phyloP scores from a whole-genome alignment of 176 grass and related monocot genomes.

The Cenchrus americanus region DNA sequence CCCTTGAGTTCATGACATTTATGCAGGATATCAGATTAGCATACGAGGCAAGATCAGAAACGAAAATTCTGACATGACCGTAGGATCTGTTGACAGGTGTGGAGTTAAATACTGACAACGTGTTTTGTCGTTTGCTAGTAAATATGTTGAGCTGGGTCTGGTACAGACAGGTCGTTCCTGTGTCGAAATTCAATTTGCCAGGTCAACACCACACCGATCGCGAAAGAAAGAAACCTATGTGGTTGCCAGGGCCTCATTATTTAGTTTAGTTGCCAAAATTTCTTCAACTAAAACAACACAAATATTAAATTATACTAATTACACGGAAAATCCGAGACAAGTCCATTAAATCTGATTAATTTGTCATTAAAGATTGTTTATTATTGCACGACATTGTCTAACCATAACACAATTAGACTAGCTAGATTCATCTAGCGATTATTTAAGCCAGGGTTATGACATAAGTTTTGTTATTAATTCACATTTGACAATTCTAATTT shows the following conservation, averaged over 20 bases:
- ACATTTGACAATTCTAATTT: no score
- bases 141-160: background rate
- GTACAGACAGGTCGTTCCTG: background rate
- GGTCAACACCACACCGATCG: background rate
- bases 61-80: background rate
- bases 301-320: no score
- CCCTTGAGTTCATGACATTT: background rate
- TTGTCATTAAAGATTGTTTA: no score
- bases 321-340: no score
- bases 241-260: background rate
- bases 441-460: no score
- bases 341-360: no score
- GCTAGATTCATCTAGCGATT: no score
- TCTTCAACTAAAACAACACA: no score
- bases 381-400: no score
- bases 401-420: no score
- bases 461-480: no score
- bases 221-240: constrained; percentile 1
- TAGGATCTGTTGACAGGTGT: constrained; percentile 15
- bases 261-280: background rate
- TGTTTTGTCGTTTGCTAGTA: background rate
- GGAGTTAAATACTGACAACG: background rate
- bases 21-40: background rate
- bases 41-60: background rate
- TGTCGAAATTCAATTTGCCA: background rate